Base-by-base conservation (phyloP, 208 protist species). In the Acanthamoeba triangularis region DNA sequence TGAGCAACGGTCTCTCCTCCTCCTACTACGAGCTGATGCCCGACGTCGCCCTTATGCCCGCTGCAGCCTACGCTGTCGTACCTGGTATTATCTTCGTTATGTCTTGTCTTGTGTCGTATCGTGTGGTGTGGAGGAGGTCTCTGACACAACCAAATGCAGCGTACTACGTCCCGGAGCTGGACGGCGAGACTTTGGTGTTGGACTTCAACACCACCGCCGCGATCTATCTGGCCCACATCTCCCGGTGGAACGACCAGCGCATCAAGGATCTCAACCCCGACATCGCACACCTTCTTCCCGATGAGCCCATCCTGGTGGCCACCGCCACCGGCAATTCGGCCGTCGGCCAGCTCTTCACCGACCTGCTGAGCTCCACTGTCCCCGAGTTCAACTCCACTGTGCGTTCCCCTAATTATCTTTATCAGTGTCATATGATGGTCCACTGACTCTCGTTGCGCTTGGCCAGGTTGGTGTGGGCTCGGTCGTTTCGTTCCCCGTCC, bases 191-290 rank as follows among this genome's bases (percentile, higher is more conserved):
- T 0, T 33, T 93, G 30, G 87, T 93, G 59, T 33, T 93, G 25
- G 87, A 93, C 87, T 63, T 65, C 28, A 33, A 49, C 23, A 56
- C 80, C 1, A 88, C 33, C 1, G 80, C 41, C 30, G 80, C 49
- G 1, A 88, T 88, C 80, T 88, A 88, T 25, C 80, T 88, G 14
- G 44, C 23, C 54, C 6, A 88, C 23, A 88, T 88, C 41, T 47
- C 80, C 54, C 30, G 30, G 49, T 88, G 80, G 80, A 88, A 88
- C 54, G 80, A 88, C 80, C 30, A 28, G 44, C 49, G 49, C 44
- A 88, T 88, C 33, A 28, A 88, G 80, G 54, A 49, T 23, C 80
- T 88, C 41, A 88, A 88, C 80, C 80, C 80, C 8, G 80, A 37
- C 44, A 59, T 88, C 10, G 80, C 80, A 0, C 41, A 88, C 54